A percentile compares a stretch with the other conserved stretches of the same genome.
phyloP scores from a whole-genome alignment of 2,329 filamentous ascomycete species.

The Botrytis deweyae region DNA sequence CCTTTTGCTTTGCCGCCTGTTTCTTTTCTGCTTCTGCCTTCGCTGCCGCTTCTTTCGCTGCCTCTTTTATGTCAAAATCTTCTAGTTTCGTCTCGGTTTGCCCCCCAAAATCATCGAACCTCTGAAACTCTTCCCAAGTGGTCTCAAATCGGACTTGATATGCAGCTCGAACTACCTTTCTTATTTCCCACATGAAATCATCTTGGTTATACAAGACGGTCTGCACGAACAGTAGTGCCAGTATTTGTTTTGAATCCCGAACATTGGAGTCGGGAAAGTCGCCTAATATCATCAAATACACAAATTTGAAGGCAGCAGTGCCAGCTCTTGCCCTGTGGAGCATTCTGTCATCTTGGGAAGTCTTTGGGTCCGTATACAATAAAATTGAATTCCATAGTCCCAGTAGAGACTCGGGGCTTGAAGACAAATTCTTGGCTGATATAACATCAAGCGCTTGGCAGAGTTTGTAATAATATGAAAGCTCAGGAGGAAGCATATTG shows the following conservation, averaged over 20 bases:
- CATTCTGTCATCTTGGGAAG: neutral
- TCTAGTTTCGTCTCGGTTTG: neutral
- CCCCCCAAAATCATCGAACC: neutral
- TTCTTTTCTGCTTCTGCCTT: neutral
- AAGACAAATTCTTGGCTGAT: neutral
- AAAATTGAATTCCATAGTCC: neutral
- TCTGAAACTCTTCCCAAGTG: neutral
- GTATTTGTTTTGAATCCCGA: neutral
- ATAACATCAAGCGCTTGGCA: neutral
- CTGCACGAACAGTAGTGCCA: neutral
- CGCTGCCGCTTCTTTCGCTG: neutral
- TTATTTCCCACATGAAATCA: neutral
- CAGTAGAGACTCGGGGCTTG: neutral
- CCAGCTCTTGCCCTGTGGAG: neutral
- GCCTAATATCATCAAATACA: neutral
- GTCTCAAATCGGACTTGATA: neutral
- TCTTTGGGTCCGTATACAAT: neutral
- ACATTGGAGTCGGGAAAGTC: neutral
- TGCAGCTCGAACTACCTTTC: neutral
- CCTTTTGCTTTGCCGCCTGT: neutral
- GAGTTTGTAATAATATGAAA: neutral
- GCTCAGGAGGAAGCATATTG: neutral
- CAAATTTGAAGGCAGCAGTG: neutral
- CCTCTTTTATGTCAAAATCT: neutral
- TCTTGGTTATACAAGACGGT: neutral